phyloP scores from a whole-genome alignment of 225 moss, liverwort and hornwort genomes.

The Antitrichia curtipendula region DNA sequence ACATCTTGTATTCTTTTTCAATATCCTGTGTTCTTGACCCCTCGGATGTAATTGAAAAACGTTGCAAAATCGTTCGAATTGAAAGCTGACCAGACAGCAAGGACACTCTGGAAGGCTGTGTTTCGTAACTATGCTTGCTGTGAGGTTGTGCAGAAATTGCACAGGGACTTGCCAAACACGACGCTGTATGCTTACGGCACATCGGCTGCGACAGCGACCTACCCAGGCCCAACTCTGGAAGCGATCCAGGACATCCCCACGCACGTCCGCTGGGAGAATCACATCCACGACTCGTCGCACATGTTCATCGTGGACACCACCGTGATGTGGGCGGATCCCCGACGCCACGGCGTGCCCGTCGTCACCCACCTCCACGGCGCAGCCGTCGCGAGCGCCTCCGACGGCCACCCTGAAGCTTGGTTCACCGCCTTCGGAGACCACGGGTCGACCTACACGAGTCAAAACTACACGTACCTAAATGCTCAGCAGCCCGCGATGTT shows the following conservation, averaged over 20 bases:
- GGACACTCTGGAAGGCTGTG: background rate
- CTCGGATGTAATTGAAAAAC: too few relatives aligned
- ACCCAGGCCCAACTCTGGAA: slow-evolving; percentile 32
- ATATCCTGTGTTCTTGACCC: background rate
- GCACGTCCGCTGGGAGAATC: slow-evolving; percentile 30
- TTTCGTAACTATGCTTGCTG: background rate
- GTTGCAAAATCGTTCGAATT: too few relatives aligned
- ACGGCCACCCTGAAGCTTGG: slow-evolving; percentile 82
- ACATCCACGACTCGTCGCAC: slow-evolving; percentile 4
- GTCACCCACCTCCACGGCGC: slow-evolving; percentile 65
- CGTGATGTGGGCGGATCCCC: slow-evolving; percentile 52
- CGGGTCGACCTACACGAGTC: slow-evolving; percentile 20
- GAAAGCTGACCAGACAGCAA: background rate
- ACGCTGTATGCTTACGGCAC: slow-evolving; percentile 29
- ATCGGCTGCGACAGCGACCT: slow-evolving; percentile 4
- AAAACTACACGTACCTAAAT: slow-evolving; percentile 51
- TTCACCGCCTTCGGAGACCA: slow-evolving; percentile 33
- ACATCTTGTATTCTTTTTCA: background rate
- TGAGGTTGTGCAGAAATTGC: slow-evolving; percentile 8
- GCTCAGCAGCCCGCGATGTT: slow-evolving; percentile 21
- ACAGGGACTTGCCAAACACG: slow-evolving; percentile 30
- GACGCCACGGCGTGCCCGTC: slow-evolving; percentile 33
- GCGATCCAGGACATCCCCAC: background rate
- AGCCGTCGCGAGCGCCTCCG: slow-evolving; percentile 9
- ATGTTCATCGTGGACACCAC: slow-evolving; percentile 33